phyloP scores from a whole-genome alignment of 2,329 filamentous ascomycete species.

The Colletotrichum tanaceti region DNA sequence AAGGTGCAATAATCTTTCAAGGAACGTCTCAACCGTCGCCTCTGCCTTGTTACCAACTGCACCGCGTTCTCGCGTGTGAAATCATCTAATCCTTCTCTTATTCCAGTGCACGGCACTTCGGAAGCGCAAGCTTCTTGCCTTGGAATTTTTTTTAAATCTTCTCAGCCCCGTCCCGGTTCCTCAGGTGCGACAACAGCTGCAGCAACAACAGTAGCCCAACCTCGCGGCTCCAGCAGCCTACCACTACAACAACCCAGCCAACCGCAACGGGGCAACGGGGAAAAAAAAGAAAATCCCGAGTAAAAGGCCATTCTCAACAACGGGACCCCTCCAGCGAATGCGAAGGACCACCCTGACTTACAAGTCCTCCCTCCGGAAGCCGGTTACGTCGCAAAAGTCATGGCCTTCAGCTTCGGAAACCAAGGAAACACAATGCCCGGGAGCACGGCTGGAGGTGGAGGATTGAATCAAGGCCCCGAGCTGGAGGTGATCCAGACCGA shows the following conservation, averaged over 20 bases:
- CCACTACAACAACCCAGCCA: not conserved
- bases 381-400: constrained; percentile 56
- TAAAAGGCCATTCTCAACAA: constrained; percentile 20
- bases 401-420: constrained; percentile 74
- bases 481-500: constrained; percentile 85
- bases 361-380: constrained; percentile 43
- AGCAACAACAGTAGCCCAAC: constrained; percentile 2
- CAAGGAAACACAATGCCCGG: constrained; percentile 58
- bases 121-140: constrained; percentile 15
- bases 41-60: constrained; percentile 23
- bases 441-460: constrained; percentile 53
- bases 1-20: constrained; percentile 19
- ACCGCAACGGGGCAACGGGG: constrained; percentile 6
- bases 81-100: not conserved
- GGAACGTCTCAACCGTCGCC: constrained; percentile 6
- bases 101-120: constrained; percentile 10
- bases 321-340: constrained; percentile 40
- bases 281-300: not conserved
- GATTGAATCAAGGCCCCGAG: constrained; percentile 66
- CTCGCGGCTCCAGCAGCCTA: constrained; percentile 16
- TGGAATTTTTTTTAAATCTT: not conserved
- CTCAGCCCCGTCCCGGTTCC: not conserved
- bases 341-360: constrained; percentile 46
- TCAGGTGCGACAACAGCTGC: constrained; percentile 27
- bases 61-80: constrained; percentile 20